Percentiles rank a stretch among this genome's conserved stretches.
These are phyloP conservation scores for Stephanodiscus triporus DNA, from an alignment of 108 stramenopile species.

Conservation along the genomic window DNA sequence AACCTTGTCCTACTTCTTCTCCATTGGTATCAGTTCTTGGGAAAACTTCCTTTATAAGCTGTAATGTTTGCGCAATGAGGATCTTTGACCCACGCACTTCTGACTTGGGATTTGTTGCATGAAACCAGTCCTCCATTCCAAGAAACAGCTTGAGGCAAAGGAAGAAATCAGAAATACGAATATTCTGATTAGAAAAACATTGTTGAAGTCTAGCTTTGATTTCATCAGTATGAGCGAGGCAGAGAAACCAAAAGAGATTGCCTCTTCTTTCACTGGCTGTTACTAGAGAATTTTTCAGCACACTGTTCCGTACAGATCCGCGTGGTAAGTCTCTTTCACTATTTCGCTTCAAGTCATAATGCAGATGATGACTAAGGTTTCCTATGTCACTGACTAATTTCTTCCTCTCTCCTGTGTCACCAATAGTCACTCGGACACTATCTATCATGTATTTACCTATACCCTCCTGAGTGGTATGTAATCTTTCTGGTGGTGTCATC, in stretches of 20 bases:
- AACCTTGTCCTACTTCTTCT: background rate
- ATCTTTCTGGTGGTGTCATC: background rate
- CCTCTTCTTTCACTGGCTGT: background rate
- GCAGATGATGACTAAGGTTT: background rate
- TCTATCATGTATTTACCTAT: background rate
- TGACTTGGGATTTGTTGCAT: background rate
- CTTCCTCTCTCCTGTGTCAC: background rate
- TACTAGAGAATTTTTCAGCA: background rate
- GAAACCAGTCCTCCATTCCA: conserved; percentile 5
- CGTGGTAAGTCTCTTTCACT: background rate
- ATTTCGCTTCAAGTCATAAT: background rate
- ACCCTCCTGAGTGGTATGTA: background rate
- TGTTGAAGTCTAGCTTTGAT: too few relatives aligned
- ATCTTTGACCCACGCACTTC: background rate
- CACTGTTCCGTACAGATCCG: background rate
- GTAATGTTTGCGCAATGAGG: background rate
- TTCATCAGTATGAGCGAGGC: too few relatives aligned
- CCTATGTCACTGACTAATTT: background rate
- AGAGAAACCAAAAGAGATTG: background rate
- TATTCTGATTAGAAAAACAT: too few relatives aligned
- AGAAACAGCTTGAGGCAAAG: background rate
- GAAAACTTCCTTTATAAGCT: conserved; percentile 1
- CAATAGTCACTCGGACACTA: background rate
- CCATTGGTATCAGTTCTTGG: background rate
- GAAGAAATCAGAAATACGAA: background rate